Evolutionary conservation across 2,329 filamentous ascomycete genomes (phyloP).

Genomic region (Sclerotinia nivalis): DNA sequence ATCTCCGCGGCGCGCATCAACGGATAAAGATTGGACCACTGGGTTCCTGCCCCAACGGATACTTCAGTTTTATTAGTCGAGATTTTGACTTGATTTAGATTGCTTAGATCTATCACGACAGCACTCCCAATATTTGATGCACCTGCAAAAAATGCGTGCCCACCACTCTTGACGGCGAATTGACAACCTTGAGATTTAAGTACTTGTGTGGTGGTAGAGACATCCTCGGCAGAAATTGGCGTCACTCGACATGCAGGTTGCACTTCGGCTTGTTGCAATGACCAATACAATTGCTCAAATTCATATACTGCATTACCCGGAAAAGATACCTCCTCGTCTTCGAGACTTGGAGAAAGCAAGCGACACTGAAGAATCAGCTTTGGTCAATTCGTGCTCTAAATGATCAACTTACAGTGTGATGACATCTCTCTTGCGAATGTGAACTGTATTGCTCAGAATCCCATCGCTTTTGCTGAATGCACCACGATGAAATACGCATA

Average conservation of each 20-base stretch:
- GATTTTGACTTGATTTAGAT: slow-evolving; percentile 34
- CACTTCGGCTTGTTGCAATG: slow-evolving; percentile 27
- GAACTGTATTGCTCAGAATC: not conserved
- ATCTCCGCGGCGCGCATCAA: slow-evolving; percentile 36
- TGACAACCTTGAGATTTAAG: slow-evolving; percentile 27
- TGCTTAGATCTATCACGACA: slow-evolving; percentile 50
- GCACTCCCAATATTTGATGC: slow-evolving; percentile 53
- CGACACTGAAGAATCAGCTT: not conserved
- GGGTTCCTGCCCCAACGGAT: slow-evolving; percentile 43
- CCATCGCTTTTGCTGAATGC: not conserved
- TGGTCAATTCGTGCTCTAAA: not conserved
- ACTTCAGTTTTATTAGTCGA: slow-evolving; percentile 38
- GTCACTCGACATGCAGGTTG: slow-evolving; percentile 32
- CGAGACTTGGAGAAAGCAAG: slow-evolving; percentile 7
- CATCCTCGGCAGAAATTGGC: slow-evolving; percentile 28
- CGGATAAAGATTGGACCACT: slow-evolving; percentile 41
- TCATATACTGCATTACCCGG: slow-evolving; percentile 27
- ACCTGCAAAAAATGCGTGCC: slow-evolving; percentile 43
- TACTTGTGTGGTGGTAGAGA: slow-evolving; percentile 29
- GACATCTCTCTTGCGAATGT: not conserved
- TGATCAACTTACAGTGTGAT: not conserved
- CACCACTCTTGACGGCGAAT: slow-evolving; percentile 36
- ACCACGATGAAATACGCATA: not conserved
- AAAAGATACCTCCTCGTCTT: slow-evolving; percentile 30
- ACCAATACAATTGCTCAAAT: slow-evolving; percentile 41